Base-by-base conservation (phyloP, 1,139 yeast genomes). In the Lodderomyces margitis region DNA sequence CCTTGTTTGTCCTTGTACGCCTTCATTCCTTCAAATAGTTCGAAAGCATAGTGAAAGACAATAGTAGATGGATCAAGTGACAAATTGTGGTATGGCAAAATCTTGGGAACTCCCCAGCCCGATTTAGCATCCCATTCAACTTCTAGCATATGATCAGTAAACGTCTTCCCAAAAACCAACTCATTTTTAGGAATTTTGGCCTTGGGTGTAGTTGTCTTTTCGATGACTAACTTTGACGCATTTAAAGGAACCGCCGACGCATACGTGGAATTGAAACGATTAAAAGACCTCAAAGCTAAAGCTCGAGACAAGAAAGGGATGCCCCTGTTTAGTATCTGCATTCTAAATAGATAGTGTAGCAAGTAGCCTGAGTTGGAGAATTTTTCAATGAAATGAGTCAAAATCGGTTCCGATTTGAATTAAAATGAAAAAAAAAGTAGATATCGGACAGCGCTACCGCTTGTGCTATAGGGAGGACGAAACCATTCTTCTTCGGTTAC, bases 21-120 rank as follows among this genome's bases (percentile, higher is more conserved):
- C 74, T 92, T 92, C 76, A 92, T 76, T 50, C 98, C 98, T 72
- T 92, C 98, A 55, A 92, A 92, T 52, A 92, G 78, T 64, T 89
- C 96, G 59, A 92, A 92, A 1, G 96, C 92, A 58, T 92, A 92
- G 68, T 92, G 98, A 67, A 92, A 81, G 25, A 91, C 98, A 58
- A 84, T 78, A 8, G 94, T 68, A 9, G 97, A 81, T 21, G 98
- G 98, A 56, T 89, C 96, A 41, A 92, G 65, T 15, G 70, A 57
- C 45, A 92, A 67, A 39, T 80, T 79, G 45, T 83, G 92, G 66
- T 87, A 89, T 15, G 98, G 97, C 52, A 79, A 78, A 61, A 92
- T 91, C 57, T 76, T 78, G 23, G 98, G 98, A 17, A 75, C 66
- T 6, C 71, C 84, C 98, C 98, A 92, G 36, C 98, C 98, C 1